Evolutionary conservation across 2,329 filamentous ascomycete species (phyloP).

Genomic region (Fusarium concolor): DNA sequence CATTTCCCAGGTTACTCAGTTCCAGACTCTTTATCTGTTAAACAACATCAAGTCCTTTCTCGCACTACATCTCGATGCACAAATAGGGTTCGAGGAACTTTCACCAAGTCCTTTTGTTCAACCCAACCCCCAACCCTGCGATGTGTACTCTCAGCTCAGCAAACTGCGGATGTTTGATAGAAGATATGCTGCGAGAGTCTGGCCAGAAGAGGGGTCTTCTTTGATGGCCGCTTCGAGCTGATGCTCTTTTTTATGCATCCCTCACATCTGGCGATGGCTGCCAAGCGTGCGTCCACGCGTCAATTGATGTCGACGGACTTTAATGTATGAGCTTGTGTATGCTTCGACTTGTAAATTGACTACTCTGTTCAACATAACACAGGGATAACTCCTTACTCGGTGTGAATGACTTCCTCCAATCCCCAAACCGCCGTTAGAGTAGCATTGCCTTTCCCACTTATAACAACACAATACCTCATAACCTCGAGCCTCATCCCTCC

Average conservation of each 20-base stretch:
- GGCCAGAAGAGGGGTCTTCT: neutral
- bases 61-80: neutral
- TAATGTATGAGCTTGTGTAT: too few relatives aligned
- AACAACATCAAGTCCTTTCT: neutral
- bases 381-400: neutral
- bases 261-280: neutral
- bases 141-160: neutral
- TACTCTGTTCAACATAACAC: neutral
- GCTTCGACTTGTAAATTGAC: neutral
- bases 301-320: neutral
- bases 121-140: constrained; percentile 3
- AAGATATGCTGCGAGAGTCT: neutral
- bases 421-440: too few relatives aligned
- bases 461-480: neutral
- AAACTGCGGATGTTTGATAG: neutral
- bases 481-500: too few relatives aligned
- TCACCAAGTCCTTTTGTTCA: neutral
- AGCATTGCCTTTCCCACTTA: too few relatives aligned
- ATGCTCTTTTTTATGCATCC: neutral
- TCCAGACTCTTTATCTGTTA: neutral
- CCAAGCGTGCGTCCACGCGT: neutral
- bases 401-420: neutral
- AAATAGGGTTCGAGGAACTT: constrained; percentile 19
- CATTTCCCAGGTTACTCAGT: neutral
- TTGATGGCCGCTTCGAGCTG: neutral